Conservation (phyloP, 148 eudicot genomes). For the Rhododendron ferrugineum region DNA sequence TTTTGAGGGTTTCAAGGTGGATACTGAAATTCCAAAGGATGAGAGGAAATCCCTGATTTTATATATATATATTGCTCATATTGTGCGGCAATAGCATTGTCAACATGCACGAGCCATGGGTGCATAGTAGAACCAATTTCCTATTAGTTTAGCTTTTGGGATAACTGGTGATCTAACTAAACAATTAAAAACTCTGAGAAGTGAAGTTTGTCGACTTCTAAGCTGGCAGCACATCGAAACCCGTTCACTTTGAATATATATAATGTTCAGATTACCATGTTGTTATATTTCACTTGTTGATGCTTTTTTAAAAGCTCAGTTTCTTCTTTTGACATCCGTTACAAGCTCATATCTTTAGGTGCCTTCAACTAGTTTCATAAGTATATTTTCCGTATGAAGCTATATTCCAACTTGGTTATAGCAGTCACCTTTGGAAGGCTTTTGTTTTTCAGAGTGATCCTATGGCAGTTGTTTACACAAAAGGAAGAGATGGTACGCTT, state of each 20-base stretch:
- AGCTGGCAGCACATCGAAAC: background rate
- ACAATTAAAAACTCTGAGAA: background rate
- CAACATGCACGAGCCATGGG: background rate
- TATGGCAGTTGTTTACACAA: conserved; percentile 73
- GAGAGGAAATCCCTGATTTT: background rate
- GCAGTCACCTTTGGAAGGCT: background rate
- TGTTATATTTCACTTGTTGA: background rate
- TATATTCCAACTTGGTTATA: background rate
- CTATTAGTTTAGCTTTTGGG: background rate
- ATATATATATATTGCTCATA: background rate
- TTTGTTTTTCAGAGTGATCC: conserved; percentile 78
- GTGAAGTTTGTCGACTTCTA: background rate
- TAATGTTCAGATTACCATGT: background rate
- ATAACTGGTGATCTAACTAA: background rate
- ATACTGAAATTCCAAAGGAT: background rate
- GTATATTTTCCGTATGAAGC: background rate
- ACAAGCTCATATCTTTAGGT: background rate
- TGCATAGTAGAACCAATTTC: background rate
- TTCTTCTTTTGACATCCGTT: background rate
- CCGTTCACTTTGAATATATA: background rate
- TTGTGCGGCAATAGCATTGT: background rate
- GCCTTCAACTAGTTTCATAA: background rate
- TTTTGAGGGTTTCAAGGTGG: conserved; percentile 1
- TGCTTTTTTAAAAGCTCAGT: background rate
- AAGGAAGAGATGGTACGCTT: conserved; percentile 79